Evolutionary conservation across 192 early-diverging fungal species (phyloP).

Genomic region (Mortierella claussenii): DNA sequence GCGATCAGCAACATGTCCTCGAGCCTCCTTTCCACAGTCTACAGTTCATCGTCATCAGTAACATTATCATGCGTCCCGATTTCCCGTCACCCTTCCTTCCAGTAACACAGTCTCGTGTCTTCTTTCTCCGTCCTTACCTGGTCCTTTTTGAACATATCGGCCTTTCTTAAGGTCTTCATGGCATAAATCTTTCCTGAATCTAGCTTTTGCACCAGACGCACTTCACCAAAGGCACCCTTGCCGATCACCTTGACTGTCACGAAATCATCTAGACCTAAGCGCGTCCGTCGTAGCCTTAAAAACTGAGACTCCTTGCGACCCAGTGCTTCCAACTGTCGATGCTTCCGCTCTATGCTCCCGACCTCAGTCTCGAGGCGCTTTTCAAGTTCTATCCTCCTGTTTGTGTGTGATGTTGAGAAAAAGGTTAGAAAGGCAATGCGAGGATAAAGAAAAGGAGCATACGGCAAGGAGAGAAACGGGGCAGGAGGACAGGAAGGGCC

Average conservation of each 20-base stretch:
- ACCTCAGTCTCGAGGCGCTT: slow-evolving; percentile 75
- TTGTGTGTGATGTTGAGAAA: too few species aligned
- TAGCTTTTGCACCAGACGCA: slow-evolving; percentile 93
- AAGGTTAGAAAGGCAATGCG: too few species aligned
- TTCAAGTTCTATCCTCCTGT: slow-evolving; percentile 84
- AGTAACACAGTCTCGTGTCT: too few species aligned
- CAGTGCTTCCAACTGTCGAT: slow-evolving; percentile 79
- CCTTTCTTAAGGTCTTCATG: slow-evolving; percentile 97
- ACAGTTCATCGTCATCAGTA: too few species aligned
- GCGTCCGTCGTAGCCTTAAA: slow-evolving; percentile 89
- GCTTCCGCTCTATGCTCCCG: slow-evolving; percentile 90
- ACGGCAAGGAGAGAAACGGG: too few species aligned
- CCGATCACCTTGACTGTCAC: slow-evolving; percentile 98
- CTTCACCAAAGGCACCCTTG: slow-evolving; percentile 98
- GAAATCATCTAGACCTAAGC: slow-evolving; percentile 93
- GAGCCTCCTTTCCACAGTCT: too few species aligned
- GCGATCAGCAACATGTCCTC: too few species aligned
- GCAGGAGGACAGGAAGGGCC: too few species aligned
- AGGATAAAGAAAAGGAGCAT: too few species aligned
- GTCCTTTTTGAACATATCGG: slow-evolving; percentile 98
- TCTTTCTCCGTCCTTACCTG: too few species aligned
- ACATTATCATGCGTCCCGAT: too few species aligned
- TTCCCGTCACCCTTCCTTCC: too few species aligned
- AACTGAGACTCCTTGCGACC: slow-evolving; percentile 95
- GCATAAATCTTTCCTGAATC: slow-evolving; percentile 99